A percentile compares a stretch with the other conserved stretches of the same genome.
Conservation (phyloP, 2,329 filamentous ascomycete species). For the Alternaria dauci region DNA sequence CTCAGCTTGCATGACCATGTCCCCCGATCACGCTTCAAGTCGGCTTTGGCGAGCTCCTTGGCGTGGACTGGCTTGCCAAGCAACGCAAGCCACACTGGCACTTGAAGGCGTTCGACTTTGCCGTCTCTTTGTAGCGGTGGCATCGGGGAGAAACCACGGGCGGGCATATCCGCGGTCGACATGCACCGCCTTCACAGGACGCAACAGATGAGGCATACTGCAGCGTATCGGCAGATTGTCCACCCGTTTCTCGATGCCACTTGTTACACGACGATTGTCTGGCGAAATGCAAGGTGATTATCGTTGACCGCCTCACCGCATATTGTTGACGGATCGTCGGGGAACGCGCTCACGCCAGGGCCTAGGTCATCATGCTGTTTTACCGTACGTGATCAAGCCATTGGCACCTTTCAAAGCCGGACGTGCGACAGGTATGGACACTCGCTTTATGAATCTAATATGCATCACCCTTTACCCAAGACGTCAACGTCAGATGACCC, state of each 20-base stretch:
- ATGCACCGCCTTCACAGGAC: constrained; percentile 2
- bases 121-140: background rate
- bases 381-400: background rate
- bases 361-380: background rate
- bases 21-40: background rate
- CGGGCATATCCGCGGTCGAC: constrained; percentile 1
- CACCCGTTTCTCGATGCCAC: constrained; percentile 7
- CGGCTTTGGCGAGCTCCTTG: background rate
- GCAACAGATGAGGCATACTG: constrained; percentile 12
- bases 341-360: constrained; percentile 1
- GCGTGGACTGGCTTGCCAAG: background rate
- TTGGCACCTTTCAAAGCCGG: background rate
- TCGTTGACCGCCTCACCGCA: constrained; percentile 14
- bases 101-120: background rate
- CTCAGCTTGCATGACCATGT: background rate
- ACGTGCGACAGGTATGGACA: background rate
- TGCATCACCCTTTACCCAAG: background rate
- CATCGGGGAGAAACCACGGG: background rate
- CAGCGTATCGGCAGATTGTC: constrained; percentile 23
- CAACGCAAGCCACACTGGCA: background rate
- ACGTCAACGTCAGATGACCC: background rate
- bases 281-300: constrained; percentile 1
- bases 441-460: constrained; percentile 4
- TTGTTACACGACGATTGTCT: constrained; percentile 10
- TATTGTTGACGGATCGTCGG: background rate